Evolutionary conservation across 2,329 filamentous ascomycete genomes (phyloP).

Genomic region (Fusarium pseudonygamai): DNA sequence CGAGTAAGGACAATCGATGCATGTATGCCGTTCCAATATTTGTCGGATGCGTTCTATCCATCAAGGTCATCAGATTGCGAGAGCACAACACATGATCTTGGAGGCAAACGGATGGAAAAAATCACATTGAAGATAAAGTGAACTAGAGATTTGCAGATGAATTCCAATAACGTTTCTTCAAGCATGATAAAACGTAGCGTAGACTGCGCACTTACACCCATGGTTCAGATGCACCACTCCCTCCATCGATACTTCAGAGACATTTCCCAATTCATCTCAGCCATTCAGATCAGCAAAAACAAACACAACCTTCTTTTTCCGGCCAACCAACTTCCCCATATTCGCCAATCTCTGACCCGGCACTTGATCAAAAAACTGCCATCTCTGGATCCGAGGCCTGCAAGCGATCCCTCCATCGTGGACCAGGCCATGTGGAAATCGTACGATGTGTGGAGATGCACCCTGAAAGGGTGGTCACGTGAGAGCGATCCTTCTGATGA

Average conservation of each 20-base stretch:
- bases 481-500: background rate
- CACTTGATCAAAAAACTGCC: background rate
- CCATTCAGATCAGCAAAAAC: background rate
- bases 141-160: accelerated
- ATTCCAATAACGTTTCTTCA: too few relatives aligned
- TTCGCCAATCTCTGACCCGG: background rate
- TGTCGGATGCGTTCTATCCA: background rate
- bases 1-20: background rate
- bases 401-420: constrained; percentile 13
- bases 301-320: background rate
- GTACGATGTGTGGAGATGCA: constrained; percentile 39
- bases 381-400: constrained; percentile 1
- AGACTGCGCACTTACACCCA: background rate
- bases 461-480: constrained; percentile 32
- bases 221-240: accelerated
- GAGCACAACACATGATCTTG: background rate
- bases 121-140: background rate
- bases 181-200: background rate
- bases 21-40: too few relatives aligned
- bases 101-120: background rate
- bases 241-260: background rate
- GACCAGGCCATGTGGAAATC: constrained; percentile 30
- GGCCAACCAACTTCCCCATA: background rate
- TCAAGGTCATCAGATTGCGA: background rate
- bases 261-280: background rate